A percentile compares a stretch with the other conserved stretches of the same genome.
These are phyloP conservation scores for Diversispora eburnea DNA, from an alignment of 192 early-diverging fungal species.

Conservation along the genomic window DNA sequence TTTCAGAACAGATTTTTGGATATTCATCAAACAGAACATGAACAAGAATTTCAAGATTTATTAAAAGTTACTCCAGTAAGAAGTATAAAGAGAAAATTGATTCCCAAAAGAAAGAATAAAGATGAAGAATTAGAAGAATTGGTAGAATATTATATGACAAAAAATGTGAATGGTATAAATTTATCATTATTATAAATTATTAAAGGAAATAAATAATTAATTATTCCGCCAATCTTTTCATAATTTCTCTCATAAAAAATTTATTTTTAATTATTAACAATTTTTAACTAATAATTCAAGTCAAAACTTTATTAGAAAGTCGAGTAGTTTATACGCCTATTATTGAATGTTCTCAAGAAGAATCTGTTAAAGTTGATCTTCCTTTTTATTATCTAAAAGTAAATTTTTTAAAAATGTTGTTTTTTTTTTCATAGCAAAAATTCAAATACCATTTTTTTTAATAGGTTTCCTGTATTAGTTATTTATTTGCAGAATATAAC, in stretches of 20 bases:
- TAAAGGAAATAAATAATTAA: background rate
- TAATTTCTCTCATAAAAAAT: too few species aligned
- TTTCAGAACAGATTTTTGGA: background rate
- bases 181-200: background rate
- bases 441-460: background rate
- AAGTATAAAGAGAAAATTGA: constrained; percentile 36
- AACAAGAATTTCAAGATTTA: constrained; percentile 4
- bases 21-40: background rate
- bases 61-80: constrained; percentile 22
- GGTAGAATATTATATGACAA: constrained; percentile 35
- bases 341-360: background rate
- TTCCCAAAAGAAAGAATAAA: constrained; percentile 48
- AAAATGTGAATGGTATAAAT: background rate
- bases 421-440: background rate
- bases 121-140: constrained; percentile 43
- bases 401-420: background rate
- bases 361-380: background rate
- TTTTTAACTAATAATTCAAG: too few species aligned
- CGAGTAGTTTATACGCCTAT: constrained; percentile 8
- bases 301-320: background rate
- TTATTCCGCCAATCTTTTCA: too few species aligned
- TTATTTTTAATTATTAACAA: too few species aligned
- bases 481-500: constrained; percentile 3
- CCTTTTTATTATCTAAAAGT: constrained; percentile 25
- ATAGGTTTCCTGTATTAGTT: background rate